Base-by-base conservation (phyloP, 2,329 filamentous ascomycete species). In the Trichophyton mentagrophytes region DNA sequence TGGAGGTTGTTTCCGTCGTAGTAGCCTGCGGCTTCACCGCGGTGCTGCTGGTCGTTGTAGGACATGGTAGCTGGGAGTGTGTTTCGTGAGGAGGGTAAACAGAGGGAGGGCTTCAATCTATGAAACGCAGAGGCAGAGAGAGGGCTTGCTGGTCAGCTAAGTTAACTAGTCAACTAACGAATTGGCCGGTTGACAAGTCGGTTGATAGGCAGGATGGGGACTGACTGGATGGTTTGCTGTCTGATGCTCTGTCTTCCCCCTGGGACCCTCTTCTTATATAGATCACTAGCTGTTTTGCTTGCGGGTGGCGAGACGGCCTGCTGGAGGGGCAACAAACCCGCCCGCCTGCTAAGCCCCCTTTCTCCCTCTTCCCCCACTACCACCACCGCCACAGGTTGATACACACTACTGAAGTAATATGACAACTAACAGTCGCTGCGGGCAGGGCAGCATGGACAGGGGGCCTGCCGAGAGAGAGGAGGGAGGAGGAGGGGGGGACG, bases 1-100 rank as follows among this genome's bases (percentile, higher is more conserved):
- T 25, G 27, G 64, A 81, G 75, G 63, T 76, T 74, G 63, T n/a
- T 17, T 8, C 40, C 25, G 40, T 59, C 17, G 57, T 59, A 44
- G 58, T 46, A 60, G 58, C 20, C 42, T 6, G 58, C 58, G 47
- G 59, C 47, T 22, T 61, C 51, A 36, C 51, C 51, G 15, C 51
- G 51, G 3, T 55, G 51, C 30, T 55, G 51, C 13, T 11, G 33
- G 27, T 55, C 51, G 51, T 55, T 55, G 30, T 9, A 55, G 13
- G 51, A 55, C 51, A 55, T 55, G 15, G 47, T 59, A 51, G 63
- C 66, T 66, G 22, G 22, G 22, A 22, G 61, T 64, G 57, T 57
- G 63, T 60, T 61, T 63, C 61, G 49, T 60, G 61, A 25, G 1
- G 61, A 25, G 2, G 5, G 44, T 17, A 25, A 11, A 47, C 9